Conservation (phyloP, 1,139 yeast species). For the Geotrichum restrictum region DNA sequence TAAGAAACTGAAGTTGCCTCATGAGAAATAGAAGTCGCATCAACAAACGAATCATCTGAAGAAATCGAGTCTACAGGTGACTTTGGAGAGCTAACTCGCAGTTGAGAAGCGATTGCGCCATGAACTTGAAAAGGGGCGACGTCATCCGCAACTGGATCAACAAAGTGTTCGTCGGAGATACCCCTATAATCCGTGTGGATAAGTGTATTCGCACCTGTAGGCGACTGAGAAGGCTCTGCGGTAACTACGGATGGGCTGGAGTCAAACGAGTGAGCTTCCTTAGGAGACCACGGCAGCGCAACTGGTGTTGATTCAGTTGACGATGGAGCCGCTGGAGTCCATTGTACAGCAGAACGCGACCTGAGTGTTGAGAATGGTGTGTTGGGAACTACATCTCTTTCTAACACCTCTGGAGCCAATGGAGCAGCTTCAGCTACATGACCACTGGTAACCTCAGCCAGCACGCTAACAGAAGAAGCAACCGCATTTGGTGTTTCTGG, state of each 20-base stretch:
- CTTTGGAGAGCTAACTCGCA: background rate
- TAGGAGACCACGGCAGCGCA: background rate
- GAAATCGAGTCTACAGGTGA: background rate
- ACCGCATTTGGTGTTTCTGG: background rate
- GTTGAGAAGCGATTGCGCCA: background rate
- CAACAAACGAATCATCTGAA: background rate
- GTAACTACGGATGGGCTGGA: too few relatives aligned
- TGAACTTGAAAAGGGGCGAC: background rate
- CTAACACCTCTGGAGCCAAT: background rate
- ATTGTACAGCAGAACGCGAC: conserved; percentile 5
- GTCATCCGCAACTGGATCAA: background rate
- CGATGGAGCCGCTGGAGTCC: conserved; percentile 4
- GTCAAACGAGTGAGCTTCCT: too few relatives aligned
- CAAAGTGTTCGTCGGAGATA: too few relatives aligned
- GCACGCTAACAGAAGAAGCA: too few relatives aligned
- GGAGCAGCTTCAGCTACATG: too few relatives aligned
- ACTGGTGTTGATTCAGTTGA: conserved; percentile 7
- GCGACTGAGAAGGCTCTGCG: too few relatives aligned
- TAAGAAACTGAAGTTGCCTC: background rate
- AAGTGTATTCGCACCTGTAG: too few relatives aligned
- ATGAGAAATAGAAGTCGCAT: background rate
- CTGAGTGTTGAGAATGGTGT: background rate
- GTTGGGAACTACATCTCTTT: background rate
- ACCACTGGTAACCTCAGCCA: too few relatives aligned
- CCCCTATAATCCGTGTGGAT: too few relatives aligned